phyloP scores from a whole-genome alignment of 805 yeast genomes.

The Candida fluviatilis region DNA sequence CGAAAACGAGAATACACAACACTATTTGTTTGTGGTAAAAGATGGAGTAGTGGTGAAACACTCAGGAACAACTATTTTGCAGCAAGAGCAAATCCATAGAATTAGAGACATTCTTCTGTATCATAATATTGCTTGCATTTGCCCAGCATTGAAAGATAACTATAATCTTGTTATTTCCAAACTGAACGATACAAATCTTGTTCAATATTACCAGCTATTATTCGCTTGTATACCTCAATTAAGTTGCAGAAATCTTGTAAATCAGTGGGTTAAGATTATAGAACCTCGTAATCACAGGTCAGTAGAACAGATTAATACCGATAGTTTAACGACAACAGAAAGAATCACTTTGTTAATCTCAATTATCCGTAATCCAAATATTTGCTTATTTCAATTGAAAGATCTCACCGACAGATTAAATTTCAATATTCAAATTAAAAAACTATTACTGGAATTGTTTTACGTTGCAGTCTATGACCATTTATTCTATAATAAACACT shows the following conservation, averaged over 20 bases:
- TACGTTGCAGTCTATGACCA: constrained; percentile 24
- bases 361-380: constrained; percentile 23
- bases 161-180: background rate
- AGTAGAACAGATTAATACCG: no score
- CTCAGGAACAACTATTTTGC: constrained; percentile 2
- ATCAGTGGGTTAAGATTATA: constrained; percentile 59
- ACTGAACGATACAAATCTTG: constrained; percentile 1
- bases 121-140: constrained; percentile 4
- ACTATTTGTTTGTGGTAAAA: background rate
- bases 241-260: constrained; percentile 57
- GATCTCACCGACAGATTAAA: constrained; percentile 8
- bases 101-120: constrained; percentile 3
- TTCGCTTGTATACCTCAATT: constrained; percentile 19
- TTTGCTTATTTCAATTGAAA: constrained; percentile 11
- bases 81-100: constrained; percentile 2
- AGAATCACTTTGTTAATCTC: constrained; percentile 47
- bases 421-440: constrained; percentile 8
- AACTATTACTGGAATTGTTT: constrained; percentile 21
- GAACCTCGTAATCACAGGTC: no score
- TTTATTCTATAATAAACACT: constrained; percentile 12
- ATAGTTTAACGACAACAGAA: constrained; percentile 52
- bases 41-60: background rate
- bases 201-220: constrained; percentile 16
- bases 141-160: constrained; percentile 3
- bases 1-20: background rate